Base-by-base conservation (phyloP, 306 rosid species). In the Amphicarpaea edgeworthii region DNA sequence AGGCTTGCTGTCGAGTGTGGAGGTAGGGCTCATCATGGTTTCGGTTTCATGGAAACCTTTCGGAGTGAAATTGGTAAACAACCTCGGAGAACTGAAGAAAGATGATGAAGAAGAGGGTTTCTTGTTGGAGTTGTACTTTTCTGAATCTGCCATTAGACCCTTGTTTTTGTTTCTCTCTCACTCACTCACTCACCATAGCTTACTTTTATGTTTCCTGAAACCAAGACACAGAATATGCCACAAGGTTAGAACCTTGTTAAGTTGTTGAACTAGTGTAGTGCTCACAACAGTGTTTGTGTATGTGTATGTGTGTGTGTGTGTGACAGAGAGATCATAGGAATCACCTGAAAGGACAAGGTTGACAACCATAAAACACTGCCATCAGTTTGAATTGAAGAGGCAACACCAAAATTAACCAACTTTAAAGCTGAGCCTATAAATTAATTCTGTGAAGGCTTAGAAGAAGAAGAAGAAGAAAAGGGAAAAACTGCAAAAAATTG, bases 21-120 rank as follows among this genome's bases (percentile, higher is more conserved):
- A 90, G 23, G 98, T 87, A 32, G 98, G 96, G 75, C 97, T 92
- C 90, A 81, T 86, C 62, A 80, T 82, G 47, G 84, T 63, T 20
- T 94, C 97, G 0, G 85, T 75, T 85, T 92, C 98, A 68, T 86
- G 68, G 23, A 80, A 57, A 0, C 71, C 78, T 38, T 85, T 88
- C 11, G 87, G 63, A 12, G 86, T 62, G 24, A 88, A 78, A 70
- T 85, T 77, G 0, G 93, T 88, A 78, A 91, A 86, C 78, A 90
- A 58, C 63, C 86, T 85, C 1, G 95, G 92, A 77, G 92, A 82
- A 20, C 67, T 53, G 65, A 95, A 87, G 82, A 90, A 86, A 38
- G 91, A 81, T 1, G 91, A 79, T 1, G 91, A 47, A 51, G 91
- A 47, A 51, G 58, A 40, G 69, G 67, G 66, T 83, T 47, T 84